Conservation (phyloP, 2,329 filamentous ascomycete genomes). For the Pseudomassariella vexata region DNA sequence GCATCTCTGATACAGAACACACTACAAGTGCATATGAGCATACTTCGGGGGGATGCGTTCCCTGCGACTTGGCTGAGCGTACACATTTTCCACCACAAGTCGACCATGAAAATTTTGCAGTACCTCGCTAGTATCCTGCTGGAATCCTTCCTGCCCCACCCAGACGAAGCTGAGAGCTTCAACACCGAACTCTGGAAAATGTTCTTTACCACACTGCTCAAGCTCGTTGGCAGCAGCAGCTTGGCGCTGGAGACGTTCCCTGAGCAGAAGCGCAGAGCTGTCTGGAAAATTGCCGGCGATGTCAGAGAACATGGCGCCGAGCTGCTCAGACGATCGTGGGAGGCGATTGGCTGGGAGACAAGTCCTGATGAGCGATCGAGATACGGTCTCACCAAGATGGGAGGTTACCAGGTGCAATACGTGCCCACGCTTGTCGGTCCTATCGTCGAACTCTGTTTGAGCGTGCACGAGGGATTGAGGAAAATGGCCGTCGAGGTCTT, state of each 20-base stretch:
- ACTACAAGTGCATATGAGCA: constrained; percentile 81
- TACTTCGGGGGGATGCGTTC: constrained; percentile 84
- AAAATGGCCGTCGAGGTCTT: constrained; percentile 88
- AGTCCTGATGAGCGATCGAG: constrained; percentile 69
- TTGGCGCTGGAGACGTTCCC: constrained; percentile 93
- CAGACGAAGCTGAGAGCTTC: constrained; percentile 87
- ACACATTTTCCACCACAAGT: constrained; percentile 88
- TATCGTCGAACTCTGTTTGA: constrained; percentile 89
- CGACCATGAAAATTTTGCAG: constrained; percentile 78
- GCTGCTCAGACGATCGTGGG: constrained; percentile 79
- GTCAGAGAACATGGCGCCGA: constrained; percentile 88
- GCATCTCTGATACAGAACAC: constrained; percentile 70
- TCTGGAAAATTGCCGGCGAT: constrained; percentile 98
- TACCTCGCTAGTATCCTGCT: constrained; percentile 74
- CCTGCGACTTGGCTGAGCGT: constrained; percentile 86
- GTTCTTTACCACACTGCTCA: constrained; percentile 85
- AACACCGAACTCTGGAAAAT: constrained; percentile 91
- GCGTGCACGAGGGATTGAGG: constrained; percentile 86
- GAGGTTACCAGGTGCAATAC: constrained; percentile 97
- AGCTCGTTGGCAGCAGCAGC: constrained; percentile 81
- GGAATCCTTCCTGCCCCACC: constrained; percentile 78
- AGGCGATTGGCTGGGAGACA: constrained; percentile 94
- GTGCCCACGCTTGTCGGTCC: constrained; percentile 87
- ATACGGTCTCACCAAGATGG: constrained; percentile 78
- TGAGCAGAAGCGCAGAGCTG: constrained; percentile 90